Percentiles rank a stretch among this genome's conserved stretches.
Evolutionary conservation across 2,329 filamentous ascomycete species (phyloP).

Genomic region (Pestalotiopsis sp.): DNA sequence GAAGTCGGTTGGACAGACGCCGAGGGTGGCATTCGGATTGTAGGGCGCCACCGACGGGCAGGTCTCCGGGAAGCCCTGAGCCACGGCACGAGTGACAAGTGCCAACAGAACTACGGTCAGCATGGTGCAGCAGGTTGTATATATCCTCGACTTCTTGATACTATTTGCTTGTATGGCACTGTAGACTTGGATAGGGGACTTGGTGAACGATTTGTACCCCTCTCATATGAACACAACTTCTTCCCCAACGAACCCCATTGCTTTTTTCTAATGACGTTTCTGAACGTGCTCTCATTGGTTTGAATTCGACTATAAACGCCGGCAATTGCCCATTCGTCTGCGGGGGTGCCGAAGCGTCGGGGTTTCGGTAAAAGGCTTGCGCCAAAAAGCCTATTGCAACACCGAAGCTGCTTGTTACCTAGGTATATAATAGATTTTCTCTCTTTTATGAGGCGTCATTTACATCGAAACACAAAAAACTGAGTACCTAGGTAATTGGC

Average conservation of each 20-base stretch:
- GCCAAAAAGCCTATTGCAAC: not conserved
- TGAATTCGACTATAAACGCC: not conserved
- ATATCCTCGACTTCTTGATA: not conserved
- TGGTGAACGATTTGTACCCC: not conserved
- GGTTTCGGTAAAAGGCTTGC: not conserved
- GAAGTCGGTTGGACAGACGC: conserved; percentile 30
- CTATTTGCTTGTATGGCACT: not conserved
- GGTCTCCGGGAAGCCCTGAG: conserved; percentile 9
- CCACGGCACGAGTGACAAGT: not conserved
- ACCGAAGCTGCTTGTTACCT: no score
- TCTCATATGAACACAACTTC: not conserved
- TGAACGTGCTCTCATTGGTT: not conserved
- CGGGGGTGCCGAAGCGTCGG: not conserved
- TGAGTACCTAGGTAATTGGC: no score
- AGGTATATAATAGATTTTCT: no score
- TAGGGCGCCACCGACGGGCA: not conserved
- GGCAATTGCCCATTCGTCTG: not conserved
- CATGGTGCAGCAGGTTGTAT: not conserved
- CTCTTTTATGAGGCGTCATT: no score
- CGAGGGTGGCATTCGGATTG: conserved; percentile 1
- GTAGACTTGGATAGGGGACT: not conserved
- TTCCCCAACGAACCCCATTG: not conserved
- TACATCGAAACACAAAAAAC: no score
- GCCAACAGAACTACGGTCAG: not conserved
- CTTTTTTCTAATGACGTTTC: not conserved